Conservation (phyloP, 164 flowering plant species). For the Kalanchoe fedtschenkoi region DNA sequence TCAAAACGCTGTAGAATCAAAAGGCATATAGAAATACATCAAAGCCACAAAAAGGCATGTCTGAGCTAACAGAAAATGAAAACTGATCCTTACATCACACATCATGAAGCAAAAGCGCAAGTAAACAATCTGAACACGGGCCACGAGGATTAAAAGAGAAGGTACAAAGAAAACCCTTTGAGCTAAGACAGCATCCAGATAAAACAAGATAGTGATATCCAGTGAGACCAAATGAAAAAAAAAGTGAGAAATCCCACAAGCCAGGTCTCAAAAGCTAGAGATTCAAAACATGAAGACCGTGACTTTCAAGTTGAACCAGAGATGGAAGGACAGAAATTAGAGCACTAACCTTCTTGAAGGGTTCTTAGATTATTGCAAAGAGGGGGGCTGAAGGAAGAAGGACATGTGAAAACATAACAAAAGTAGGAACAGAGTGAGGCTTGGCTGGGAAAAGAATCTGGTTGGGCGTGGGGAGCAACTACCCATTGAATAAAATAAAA, state of each 20-base stretch:
- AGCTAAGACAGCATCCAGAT: slow-evolving; percentile 7
- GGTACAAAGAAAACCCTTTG: background rate
- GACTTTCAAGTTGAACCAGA: background rate
- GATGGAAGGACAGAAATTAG: background rate
- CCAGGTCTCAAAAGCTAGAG: background rate
- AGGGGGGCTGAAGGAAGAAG: background rate
- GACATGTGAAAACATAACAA: background rate
- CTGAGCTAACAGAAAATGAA: no score
- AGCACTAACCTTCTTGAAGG: background rate
- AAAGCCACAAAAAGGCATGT: no score
- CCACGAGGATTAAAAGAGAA: background rate
- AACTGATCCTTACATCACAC: no score
- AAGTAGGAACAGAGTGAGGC: background rate
- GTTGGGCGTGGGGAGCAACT: background rate
- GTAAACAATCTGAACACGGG: background rate
- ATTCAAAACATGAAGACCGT: background rate
- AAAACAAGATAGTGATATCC: background rate
- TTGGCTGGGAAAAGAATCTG: background rate
- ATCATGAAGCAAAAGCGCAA: background rate
- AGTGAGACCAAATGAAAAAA: background rate
- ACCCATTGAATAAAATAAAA: background rate
- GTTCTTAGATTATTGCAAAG: background rate
- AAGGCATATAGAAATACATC: background rate
- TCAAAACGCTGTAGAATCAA: background rate
- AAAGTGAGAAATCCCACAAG: background rate